Percentiles rank a stretch among this genome's conserved stretches.
Evolutionary conservation across 192 early-diverging fungal species (phyloP).

Genomic region (Powellomyces hirtus): DNA sequence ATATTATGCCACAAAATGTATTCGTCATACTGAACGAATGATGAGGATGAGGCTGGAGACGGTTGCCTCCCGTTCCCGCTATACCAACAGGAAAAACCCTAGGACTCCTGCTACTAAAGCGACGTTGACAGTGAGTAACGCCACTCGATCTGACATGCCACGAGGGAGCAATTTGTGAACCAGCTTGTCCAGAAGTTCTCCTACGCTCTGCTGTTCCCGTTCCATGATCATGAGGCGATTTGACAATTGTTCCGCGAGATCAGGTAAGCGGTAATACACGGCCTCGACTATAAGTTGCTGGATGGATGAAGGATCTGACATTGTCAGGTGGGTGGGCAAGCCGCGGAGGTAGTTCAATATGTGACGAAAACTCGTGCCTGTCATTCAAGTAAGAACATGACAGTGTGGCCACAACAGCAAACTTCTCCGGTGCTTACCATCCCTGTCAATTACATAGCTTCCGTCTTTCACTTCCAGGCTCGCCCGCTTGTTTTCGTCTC

Average conservation of each 20-base stretch:
- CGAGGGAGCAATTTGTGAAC: no score
- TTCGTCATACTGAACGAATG: no score
- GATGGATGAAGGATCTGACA: neutral
- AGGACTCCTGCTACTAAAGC: no score
- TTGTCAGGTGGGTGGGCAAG: slow-evolving; percentile 21
- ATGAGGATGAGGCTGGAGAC: no score
- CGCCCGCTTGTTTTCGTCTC: slow-evolving; percentile 16
- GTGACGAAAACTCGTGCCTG: slow-evolving; percentile 44
- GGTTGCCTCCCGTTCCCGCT: no score
- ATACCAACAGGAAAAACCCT: no score
- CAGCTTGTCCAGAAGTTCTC: no score
- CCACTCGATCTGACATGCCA: no score
- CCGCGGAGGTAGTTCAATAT: slow-evolving; percentile 52
- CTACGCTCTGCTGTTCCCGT: no score
- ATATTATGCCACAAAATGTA: no score
- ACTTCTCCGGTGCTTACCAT: slow-evolving; percentile 24
- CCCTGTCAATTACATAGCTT: slow-evolving; percentile 40
- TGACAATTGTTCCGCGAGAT: slow-evolving; percentile 19
- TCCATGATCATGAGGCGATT: no score
- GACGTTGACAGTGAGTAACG: no score
- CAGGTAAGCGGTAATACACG: slow-evolving; percentile 17
- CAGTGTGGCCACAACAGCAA: neutral
- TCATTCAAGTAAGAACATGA: neutral
- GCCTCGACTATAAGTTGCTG: slow-evolving; percentile 1
- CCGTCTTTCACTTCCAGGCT: slow-evolving; percentile 34